Conservation (phyloP, 1,284 basidiomycete species). For the Taiwanofungus camphoratus region DNA sequence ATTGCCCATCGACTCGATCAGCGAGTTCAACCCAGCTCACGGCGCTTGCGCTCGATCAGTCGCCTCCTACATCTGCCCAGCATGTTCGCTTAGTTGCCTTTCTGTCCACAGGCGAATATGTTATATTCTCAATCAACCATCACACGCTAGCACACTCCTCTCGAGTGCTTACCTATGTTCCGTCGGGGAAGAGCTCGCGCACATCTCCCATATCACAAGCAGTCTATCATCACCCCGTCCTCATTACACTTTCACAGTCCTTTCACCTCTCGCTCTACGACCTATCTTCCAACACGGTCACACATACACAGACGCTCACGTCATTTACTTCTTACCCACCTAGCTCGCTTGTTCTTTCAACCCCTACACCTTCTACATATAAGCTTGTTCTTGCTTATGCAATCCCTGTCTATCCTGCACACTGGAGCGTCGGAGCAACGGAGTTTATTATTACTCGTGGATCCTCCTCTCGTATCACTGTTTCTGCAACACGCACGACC, state of each 20-base stretch:
- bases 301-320: constrained; percentile 56
- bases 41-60: constrained; percentile 64
- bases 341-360: constrained; percentile 62
- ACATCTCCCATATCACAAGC: constrained; percentile 51
- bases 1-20: constrained; percentile 21
- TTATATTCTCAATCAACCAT: constrained; percentile 47
- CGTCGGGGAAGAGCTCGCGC: constrained; percentile 33
- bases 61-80: constrained; percentile 38
- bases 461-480: constrained; percentile 13
- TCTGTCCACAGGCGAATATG: constrained; percentile 63
- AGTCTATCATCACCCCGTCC: constrained; percentile 71
- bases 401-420: constrained; percentile 70
- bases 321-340: constrained; percentile 74
- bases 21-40: constrained; percentile 39
- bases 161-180: constrained; percentile 43
- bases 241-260: constrained; percentile 59
- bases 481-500: constrained; percentile 48
- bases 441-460: constrained; percentile 57
- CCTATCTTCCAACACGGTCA: constrained; percentile 43
- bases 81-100: constrained; percentile 50
- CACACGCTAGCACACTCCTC: constrained; percentile 35
- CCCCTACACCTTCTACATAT: constrained; percentile 50
- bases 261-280: constrained; percentile 69
- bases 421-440: constrained; percentile 76
- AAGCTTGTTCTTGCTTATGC: constrained; percentile 70